phyloP scores from a whole-genome alignment of 495 filamentous ascomycete genomes.

The Penicillium malachiteum region DNA sequence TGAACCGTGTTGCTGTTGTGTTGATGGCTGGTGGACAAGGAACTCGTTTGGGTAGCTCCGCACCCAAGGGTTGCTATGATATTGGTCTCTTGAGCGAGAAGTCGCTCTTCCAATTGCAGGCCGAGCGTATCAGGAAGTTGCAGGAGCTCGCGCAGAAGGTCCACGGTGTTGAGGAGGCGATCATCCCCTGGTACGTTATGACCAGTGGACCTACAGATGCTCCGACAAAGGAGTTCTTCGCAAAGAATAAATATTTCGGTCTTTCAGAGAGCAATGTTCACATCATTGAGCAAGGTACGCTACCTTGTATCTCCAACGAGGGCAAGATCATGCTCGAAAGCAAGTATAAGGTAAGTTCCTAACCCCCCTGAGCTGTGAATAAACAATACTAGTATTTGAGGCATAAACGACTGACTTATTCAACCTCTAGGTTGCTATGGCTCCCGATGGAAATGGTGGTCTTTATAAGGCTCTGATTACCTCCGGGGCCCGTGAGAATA shows the following conservation, averaged over 20 bases:
- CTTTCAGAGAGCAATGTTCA: slow-evolving; percentile 79
- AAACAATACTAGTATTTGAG: background rate
- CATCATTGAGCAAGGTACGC: slow-evolving; percentile 95
- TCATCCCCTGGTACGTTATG: slow-evolving; percentile 99
- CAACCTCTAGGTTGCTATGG: slow-evolving; percentile 70
- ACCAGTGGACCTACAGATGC: slow-evolving; percentile 94
- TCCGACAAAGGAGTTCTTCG: slow-evolving; percentile 90
- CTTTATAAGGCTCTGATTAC: slow-evolving; percentile 90
- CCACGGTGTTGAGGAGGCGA: slow-evolving; percentile 61
- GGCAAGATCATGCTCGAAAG: slow-evolving; percentile 93
- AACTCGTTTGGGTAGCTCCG: slow-evolving; percentile 89
- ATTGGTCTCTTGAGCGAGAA: slow-evolving; percentile 91
- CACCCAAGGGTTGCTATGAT: slow-evolving; percentile 94
- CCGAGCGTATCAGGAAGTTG: slow-evolving; percentile 86
- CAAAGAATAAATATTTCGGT: slow-evolving; percentile 86
- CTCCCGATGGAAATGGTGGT: slow-evolving; percentile 97
- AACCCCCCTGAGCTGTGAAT: background rate
- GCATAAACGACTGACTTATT: background rate
- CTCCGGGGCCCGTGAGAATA: slow-evolving; percentile 80
- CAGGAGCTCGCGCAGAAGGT: slow-evolving; percentile 77
- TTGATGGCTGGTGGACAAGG: slow-evolving; percentile 97
- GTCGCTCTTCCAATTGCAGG: slow-evolving; percentile 95
- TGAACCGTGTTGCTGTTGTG: slow-evolving; percentile 91
- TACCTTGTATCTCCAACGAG: slow-evolving; percentile 96
- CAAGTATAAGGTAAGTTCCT: slow-evolving; percentile 69